Percentiles rank a stretch among this genome's conserved stretches.
phyloP scores from a whole-genome alignment of 805 yeast genomes.

The Yamadazyma olivae region DNA sequence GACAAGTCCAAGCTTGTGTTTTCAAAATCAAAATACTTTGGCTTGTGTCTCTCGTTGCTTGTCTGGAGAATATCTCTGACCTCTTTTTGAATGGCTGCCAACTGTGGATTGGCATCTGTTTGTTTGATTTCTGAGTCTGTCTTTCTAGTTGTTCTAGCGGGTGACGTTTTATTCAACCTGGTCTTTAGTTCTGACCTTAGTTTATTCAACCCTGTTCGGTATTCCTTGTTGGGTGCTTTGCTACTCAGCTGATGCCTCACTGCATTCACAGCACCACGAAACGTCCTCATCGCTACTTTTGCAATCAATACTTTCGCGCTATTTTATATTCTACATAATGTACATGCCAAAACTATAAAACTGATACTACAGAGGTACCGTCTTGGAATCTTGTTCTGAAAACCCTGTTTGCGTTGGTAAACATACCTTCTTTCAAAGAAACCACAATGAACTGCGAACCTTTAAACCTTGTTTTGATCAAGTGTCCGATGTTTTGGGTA shows the following conservation, averaged over 20 bases:
- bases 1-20: constrained; percentile 19
- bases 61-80: neutral
- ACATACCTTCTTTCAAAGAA: constrained; percentile 96
- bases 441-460: constrained; percentile 97
- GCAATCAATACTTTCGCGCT: neutral
- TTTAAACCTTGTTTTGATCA: constrained; percentile 90
- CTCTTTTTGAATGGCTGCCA: no score
- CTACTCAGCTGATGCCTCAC: neutral
- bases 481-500: constrained; percentile 95
- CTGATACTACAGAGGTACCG: constrained; percentile 89
- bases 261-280: neutral
- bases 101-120: no score
- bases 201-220: no score
- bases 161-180: no score
- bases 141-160: no score
- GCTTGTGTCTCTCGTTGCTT: neutral
- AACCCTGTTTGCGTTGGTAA: constrained; percentile 92
- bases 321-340: no score
- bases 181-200: no score
- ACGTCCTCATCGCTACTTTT: neutral
- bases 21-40: constrained; percentile 18
- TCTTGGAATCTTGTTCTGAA: constrained; percentile 94
- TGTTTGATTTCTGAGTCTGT: no score
- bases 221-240: no score
- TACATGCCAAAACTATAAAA: constrained; percentile 39